phyloP scores from a whole-genome alignment of 495 filamentous ascomycete species.

The Tuber microsphaerosporum region DNA sequence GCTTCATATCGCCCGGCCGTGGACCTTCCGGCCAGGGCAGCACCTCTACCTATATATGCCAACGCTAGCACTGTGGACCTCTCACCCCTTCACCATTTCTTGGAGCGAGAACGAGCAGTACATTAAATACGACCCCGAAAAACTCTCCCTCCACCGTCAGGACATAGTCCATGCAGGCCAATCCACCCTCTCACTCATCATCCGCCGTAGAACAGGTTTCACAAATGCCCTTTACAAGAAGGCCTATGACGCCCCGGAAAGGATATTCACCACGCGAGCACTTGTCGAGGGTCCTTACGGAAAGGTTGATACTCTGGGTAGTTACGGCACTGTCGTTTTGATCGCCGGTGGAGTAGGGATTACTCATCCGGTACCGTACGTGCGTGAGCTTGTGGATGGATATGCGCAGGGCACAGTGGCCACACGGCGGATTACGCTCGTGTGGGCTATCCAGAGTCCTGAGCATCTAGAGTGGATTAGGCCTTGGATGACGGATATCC shows the following conservation, averaged over 20 bases:
- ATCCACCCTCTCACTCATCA: slow-evolving; percentile 69
- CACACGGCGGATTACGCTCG: slow-evolving; percentile 69
- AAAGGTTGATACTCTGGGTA: slow-evolving; percentile 57
- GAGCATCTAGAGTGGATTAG: slow-evolving; percentile 91
- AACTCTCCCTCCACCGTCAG: slow-evolving; percentile 52
- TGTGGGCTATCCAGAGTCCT: slow-evolving; percentile 83
- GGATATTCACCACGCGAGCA: slow-evolving; percentile 55
- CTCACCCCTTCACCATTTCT: slow-evolving; percentile 60
- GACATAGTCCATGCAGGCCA: slow-evolving; percentile 53
- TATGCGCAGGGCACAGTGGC: slow-evolving; percentile 63
- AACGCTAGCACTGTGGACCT: slow-evolving; percentile 60
- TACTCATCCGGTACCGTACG: slow-evolving; percentile 74
- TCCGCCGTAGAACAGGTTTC: slow-evolving; percentile 73
- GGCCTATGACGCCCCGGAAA: slow-evolving; percentile 54
- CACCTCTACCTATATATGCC: slow-evolving; percentile 82
- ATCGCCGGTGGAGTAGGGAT: slow-evolving; percentile 85
- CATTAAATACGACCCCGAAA: slow-evolving; percentile 47
- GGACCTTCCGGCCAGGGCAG: slow-evolving; percentile 65
- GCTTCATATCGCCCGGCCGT: slow-evolving; percentile 67
- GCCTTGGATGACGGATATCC: slow-evolving; percentile 90
- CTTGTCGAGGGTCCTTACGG: slow-evolving; percentile 81
- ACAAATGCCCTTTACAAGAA: slow-evolving; percentile 67
- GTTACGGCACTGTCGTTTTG: slow-evolving; percentile 78
- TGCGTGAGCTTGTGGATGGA: slow-evolving; percentile 65
- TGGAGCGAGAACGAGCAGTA: slow-evolving; percentile 55